Base-by-base conservation (phyloP, 2,329 filamentous ascomycete genomes). In the Cladosporium oxysporum region DNA sequence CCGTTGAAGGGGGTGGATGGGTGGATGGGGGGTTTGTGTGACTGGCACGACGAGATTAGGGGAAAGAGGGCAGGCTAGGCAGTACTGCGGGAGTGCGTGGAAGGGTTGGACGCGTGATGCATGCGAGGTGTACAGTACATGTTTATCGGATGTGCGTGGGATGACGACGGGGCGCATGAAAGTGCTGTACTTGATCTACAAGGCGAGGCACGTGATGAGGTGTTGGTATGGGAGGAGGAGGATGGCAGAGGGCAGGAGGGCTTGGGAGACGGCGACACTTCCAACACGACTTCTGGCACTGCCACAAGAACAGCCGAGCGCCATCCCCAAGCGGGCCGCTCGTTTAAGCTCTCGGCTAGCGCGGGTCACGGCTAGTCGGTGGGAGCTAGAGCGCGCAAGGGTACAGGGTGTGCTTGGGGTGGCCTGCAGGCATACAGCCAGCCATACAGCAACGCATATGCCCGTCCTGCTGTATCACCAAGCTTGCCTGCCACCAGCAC, bases 51-150 rank as follows among this genome's bases (percentile, higher is more conserved):
- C 14, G 31, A 49, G 4, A 29, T 29, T 29, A 35, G 33, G 33
- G 21, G 58, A 44, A 7, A 41, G 7, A 26, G 31, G 59, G 37
- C 37, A n/a, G 37, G 47, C 60, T 62, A 57, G 60, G 60, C 60
- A 55, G 23, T 62, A 62, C 60, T 62, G 60, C 60, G 60, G 60
- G 29, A 55, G 60, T 18, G 16, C 3, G 23, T n/a, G n/a, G n/a
- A n/a, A n/a, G n/a, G n/a, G n/a, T n/a, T 28, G 58, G 35, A 21
- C 16, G 26, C 52, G 18, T 33, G 41, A 29, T 60, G 26, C 26
- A 2, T 37, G 18, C 14, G 16, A 18, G 41, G 35, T 33, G n/a
- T n/a, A n/a, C n/a, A n/a, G 26, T 41, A 26, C 41, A n/a, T 47
- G 41, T 35, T 35, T 35, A 35, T 59, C 21, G 37, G 58, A 60